Evolutionary conservation across 257 asterid genomes (phyloP), one percentile per base, ranked within the genome.

Genomic region (Scutellaria barbata): DNA sequence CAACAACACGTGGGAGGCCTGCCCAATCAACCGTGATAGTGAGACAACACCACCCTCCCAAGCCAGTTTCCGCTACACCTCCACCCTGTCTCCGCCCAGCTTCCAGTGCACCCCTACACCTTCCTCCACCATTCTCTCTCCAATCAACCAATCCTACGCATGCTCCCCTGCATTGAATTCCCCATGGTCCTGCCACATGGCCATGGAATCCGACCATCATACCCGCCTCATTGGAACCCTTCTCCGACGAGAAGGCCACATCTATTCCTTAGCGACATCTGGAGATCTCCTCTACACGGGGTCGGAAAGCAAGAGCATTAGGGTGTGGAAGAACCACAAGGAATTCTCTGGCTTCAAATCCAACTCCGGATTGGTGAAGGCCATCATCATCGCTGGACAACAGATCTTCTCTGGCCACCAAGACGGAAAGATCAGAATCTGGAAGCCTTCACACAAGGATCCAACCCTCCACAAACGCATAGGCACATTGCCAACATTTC

Each of bases 211-310:
- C 14, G 55, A 60, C 35, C 35, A 30, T 3, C 87, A 2, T 25
- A 72, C 80, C 8, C 61, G 97, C 42, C 84, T 90, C 8, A 90
- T 93, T 91, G 98, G 97, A 0, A 87, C 98, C 71, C 92, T 93
- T 5, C 89, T 90, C 56, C 94, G 98, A 3, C 95, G 89, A 77
- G 98, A 93, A 73, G 97, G 98, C 17, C 97, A 91, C 74, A 87
- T 90, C 13, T 93, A 93, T 65, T 93, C 98, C 0, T 69, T 93
- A 7, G 96, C 98, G 0, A 87, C 96, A 8, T 52, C 86, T 1
- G 92, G 95, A 8, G 95, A 86, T 52, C 71, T 93, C 55, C 80
- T 93, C 51, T 93, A 90, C 69, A 89, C 98, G 40, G 98, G 96
- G 0, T 90, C 98, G 1, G 97, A 89, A 56, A 90, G 98, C 82